Evolutionary conservation across 2,329 filamentous ascomycete genomes (phyloP), one percentile per base, ranked within the genome.

Genomic region (Aspergillus felis): DNA sequence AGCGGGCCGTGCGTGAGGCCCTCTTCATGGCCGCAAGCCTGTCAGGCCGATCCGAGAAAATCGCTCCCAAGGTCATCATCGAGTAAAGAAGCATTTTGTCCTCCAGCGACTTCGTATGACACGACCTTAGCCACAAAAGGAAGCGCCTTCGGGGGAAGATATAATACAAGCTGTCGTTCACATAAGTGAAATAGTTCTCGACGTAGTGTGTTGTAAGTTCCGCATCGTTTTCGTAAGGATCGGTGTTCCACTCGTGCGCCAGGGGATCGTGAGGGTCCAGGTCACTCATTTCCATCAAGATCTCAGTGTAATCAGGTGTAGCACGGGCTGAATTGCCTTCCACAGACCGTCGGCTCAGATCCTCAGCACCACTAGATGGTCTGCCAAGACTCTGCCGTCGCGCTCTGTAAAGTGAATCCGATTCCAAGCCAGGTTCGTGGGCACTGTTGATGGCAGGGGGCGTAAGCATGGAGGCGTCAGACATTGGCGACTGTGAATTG

Each of bases 61-160:
- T 68, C 4, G 82, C 81, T 1, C 82, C 84, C 64, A 85, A 67
- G 1, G 84, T 80, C 59, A 88, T 76, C 63, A 87, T 78, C 1
- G 81, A 78, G 66, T 87, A 86, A 9, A 87, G 72, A 3, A 87
- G 74, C 81, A 86, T 84, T 44, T 81, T 75, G 64, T 87, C 84
- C 44, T 82, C 78, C 22, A 74, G 70, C 14, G 76, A 79, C 63
- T 84, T 85, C 10, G 77, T 71, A n/a, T 66, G 68, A 41, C 69
- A 73, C 14, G 74, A 77, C 51, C 76, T 76, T 35, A 84, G 71
- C 85, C 85, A 87, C 24, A 74, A 65, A 27, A 78, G 71, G 61
- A 87, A 87, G 9, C 78, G 74, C 42, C 74, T 69, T 38, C 78
- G 76, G 2, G 84, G 84, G 57, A 86, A 84, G 61, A 87, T 81